Evolutionary conservation across 1,139 yeast genomes (phyloP).

Genomic region (Candida labiduridarum): DNA sequence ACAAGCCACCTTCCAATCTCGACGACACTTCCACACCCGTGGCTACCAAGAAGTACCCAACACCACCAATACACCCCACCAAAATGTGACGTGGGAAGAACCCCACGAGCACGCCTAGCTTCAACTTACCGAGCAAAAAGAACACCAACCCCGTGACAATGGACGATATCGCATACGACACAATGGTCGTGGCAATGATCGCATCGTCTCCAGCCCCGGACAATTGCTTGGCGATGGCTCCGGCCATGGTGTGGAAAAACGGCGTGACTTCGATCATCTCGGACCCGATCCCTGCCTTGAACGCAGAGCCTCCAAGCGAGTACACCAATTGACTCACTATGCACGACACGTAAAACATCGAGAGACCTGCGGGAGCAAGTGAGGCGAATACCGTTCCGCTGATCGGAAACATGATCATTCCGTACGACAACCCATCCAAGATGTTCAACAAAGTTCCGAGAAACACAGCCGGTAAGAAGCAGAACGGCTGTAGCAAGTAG

Average conservation of each 20-base stretch:
- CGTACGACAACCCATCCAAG: constrained; percentile 91
- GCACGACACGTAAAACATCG: constrained; percentile 92
- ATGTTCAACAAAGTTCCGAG: constrained; percentile 84
- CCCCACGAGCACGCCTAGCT: constrained; percentile 84
- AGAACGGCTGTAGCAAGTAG: constrained; percentile 39
- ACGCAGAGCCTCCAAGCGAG: constrained; percentile 89
- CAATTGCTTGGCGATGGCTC: constrained; percentile 60
- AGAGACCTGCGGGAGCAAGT: constrained; percentile 85
- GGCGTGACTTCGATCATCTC: constrained; percentile 99
- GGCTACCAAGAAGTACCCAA: constrained; percentile 85
- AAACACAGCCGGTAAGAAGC: constrained; percentile 75
- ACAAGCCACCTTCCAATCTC: constrained; percentile 71
- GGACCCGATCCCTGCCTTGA: constrained; percentile 88
- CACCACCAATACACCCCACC: constrained; percentile 98
- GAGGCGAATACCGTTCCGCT: constrained; percentile 75
- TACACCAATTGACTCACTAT: constrained; percentile 84
- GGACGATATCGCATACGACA: constrained; percentile 82
- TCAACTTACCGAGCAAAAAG: constrained; percentile 72
- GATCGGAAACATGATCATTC: constrained; percentile 95
- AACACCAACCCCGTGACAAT: constrained; percentile 86
- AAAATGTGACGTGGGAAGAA: constrained; percentile 95
- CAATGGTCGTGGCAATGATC: constrained; percentile 82
- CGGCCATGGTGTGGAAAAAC: constrained; percentile 94
- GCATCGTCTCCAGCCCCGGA: constrained; percentile 52
- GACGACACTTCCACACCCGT: constrained; percentile 93